Evolutionary conservation across 1,139 yeast genomes (phyloP), one percentile per base, ranked within the genome.

Genomic region (Hansenula sp.): DNA sequence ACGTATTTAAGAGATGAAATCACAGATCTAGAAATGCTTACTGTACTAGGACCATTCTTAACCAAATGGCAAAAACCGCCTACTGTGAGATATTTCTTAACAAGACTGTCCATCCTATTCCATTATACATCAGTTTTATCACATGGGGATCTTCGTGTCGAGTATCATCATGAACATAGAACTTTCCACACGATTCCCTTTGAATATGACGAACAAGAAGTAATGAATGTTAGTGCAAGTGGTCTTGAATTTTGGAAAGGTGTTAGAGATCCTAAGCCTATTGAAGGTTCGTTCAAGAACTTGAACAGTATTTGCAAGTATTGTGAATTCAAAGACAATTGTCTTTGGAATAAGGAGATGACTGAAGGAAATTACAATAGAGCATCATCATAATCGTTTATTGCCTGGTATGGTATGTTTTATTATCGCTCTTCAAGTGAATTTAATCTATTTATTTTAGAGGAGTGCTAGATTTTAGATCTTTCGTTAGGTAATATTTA

Each of bases 181-280:
- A 61, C 67, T 25, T 76, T 80, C 49, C 63, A 68, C 18, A 68
- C 66, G 16, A 55, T 67, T 1, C 46, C 55, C 9, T 76, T 75
- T 47, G 42, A 58, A 3, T 77, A 68, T 52, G 64, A 71, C 42
- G 54, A 57, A 13, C 44, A 50, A 0, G 57, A 52, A 7, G 51
- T 76, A 1, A 45, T 58, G 1, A 37, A 49, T 5, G 63, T 69
- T 12, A 57, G 74, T 2, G 40, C 49, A 0, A 50, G 59, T 10
- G 68, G 81, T 5, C 50, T 74, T 40, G 52, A 57, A 15, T 76
- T 79, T 50, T 82, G 88, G 87, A 65, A 67, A 50, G 88, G 88
- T 0, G 51, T 60, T 19, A 61, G 81, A 35, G 54, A 56, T 5
- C 83, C 87, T 0, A 52, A 52, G 33, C 68, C 69, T 1, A 56